Base-by-base conservation (phyloP, 1,284 basidiomycete species). In the Macrocystidia cucumis region DNA sequence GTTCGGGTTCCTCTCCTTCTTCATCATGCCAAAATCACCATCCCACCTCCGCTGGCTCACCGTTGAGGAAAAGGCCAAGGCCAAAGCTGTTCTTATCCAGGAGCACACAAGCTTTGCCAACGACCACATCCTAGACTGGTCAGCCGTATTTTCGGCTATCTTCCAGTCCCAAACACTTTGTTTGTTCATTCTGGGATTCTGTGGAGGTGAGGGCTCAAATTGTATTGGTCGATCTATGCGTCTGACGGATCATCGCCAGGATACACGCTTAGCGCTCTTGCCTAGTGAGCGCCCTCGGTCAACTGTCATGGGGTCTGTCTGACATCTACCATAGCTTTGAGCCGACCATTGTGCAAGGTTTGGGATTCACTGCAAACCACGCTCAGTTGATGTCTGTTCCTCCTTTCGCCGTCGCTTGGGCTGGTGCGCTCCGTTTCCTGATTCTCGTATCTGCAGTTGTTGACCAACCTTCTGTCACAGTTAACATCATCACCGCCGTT, bases 21-120 rank as follows among this genome's bases (percentile, higher is more conserved):
- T 63, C 46, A 53, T 72, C 40, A 52, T 73, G 19, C 63, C 65
- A 29, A 59, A 65, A 44, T 69, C 68, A 35, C 72, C 72, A 24
- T 65, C 64, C 28, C 59, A 62, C 9, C 65, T 65, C 37, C 55
- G 51, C 38, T 65, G 66, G 51, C 52, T 72, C 20, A 60, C 32
- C 26, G 35, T 22, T 1, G 39, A 40, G 12, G 50, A 54, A 38
- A 51, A 49, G 31, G 40, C 48, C 3, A 51, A 51, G 19, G 42
- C 51, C 34, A 41, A 40, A 8, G 29, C 38, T 9, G 39, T 38
- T 14, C 44, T 53, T 17, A 37, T 37, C 18, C 40, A 46, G 21
- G 44, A 46, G 23, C 47, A 47, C 21, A 44, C 46, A 6, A 47
- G 45, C 18, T 11, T n/a, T 5, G 28, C 38, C 2, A 41, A 40